Base-by-base conservation (phyloP, 106 monocot genomes). In the Phalaenopsis equestris region DNA sequence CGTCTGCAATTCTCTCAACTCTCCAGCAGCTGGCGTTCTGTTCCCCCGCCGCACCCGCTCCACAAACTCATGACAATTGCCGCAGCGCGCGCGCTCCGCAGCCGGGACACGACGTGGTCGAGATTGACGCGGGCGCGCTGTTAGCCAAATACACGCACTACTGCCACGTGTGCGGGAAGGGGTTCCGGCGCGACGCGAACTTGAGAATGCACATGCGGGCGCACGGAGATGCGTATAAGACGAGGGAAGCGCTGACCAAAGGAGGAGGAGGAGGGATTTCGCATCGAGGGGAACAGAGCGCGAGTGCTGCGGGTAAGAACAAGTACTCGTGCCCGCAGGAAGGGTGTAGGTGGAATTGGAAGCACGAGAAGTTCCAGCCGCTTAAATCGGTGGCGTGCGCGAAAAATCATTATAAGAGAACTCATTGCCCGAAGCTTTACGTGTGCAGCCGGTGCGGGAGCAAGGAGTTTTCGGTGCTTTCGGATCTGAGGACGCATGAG, bases 291-390 rank as follows among this genome's bases (percentile, higher is more conserved):
- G 58, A 42, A 9, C 3, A 17, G 3, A 3, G 38, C 38, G 17
- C 10, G 12, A 1, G 37, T 48, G 1, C 30, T 2, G 30, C 0
- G 30, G 23, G 58, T 15, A 46, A 5, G 17, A 91, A 86, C 79
- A 91, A 87, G 86, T 94, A 94, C 83, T 94, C 93, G 70, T 94
- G 93, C 79, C 93, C 93, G 23, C 86, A 94, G 7, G 89, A 89
- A 64, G 93, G 93, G 2, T 94, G 93, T 81, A 43, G 91, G 77
- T 89, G 93, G 91, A 94, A 94, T 86, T 72, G 19, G 81, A 85
- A 81, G 77, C 93, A 94, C 76, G 83, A 84, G 19, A 94, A 86
- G 79, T 94, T 94, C 84, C 91, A 89, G 70, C 93, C 93, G 0
- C 80, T 94, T 8, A 91, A 94, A 68, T 89, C 91, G 18, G 85